Conservation (phyloP, 2,329 filamentous ascomycete genomes). For the Ceratocystis lukuohia region DNA sequence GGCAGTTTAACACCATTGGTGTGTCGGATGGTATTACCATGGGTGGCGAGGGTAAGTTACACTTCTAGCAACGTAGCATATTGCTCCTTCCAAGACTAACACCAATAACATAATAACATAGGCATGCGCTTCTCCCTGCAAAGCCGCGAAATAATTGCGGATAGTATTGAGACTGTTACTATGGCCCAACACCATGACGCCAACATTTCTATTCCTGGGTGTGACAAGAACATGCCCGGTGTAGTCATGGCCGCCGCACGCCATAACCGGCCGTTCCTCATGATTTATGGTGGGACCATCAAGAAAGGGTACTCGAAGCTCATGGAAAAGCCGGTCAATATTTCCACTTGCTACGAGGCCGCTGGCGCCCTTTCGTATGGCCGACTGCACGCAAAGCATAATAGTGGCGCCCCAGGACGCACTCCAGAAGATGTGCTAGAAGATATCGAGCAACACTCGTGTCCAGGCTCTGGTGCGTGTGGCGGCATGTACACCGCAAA, state of each 20-base stretch:
- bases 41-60: constrained; percentile 64
- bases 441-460: constrained; percentile 69
- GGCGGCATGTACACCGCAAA: constrained; percentile 90
- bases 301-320: constrained; percentile 70
- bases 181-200: constrained; percentile 87
- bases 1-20: constrained; percentile 88
- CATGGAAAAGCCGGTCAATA: constrained; percentile 68
- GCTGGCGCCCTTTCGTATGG: constrained; percentile 71
- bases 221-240: constrained; percentile 97
- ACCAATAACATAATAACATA: constrained; percentile 25
- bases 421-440: constrained; percentile 66
- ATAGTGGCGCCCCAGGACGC: constrained; percentile 47
- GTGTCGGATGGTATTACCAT: constrained; percentile 88
- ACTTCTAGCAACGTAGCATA: background rate
- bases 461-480: constrained; percentile 52
- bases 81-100: background rate
- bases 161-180: constrained; percentile 86
- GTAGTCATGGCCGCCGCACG: constrained; percentile 80
- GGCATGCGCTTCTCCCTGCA: constrained; percentile 92
- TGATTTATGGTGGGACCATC: constrained; percentile 92
- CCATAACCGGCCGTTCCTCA: constrained; percentile 82
- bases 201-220: constrained; percentile 83
- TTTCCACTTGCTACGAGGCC: constrained; percentile 79
- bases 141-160: constrained; percentile 81
- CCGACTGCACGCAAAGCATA: constrained; percentile 55